These are phyloP conservation scores for Fusarium guadeloupense DNA, from an alignment of 2,329 filamentous ascomycete genomes.

Conservation along the genomic window DNA sequence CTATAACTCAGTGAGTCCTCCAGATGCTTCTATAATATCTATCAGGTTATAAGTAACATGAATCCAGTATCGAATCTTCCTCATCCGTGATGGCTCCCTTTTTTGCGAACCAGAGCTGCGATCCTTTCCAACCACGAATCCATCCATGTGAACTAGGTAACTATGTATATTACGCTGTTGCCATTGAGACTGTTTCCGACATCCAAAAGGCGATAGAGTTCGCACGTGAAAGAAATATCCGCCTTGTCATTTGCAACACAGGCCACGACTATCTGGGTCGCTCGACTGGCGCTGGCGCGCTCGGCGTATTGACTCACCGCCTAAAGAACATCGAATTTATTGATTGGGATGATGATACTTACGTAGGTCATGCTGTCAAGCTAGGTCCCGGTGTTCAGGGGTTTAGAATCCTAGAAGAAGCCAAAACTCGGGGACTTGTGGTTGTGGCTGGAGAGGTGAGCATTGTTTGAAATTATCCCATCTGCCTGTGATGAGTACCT, in stretches of 20 bases:
- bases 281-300: not conserved
- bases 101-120: not conserved
- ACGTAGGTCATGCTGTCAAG: not conserved
- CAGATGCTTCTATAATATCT: no score
- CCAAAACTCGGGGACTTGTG: no score
- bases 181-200: not conserved
- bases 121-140: not conserved
- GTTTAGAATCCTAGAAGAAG: no score
- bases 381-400: not conserved
- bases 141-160: not conserved
- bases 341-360: not conserved
- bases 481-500: no score
- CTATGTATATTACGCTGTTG: not conserved
- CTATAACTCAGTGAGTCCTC: no score
- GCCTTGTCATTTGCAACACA: not conserved
- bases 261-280: not conserved
- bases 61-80: no score
- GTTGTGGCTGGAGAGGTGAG: no score
- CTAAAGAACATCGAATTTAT: not conserved
- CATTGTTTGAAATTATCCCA: no score
- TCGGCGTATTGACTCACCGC: slow-evolving; percentile 1
- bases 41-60: no score
- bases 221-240: not conserved
- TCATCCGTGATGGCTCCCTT: not conserved
- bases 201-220: not conserved